A percentile compares a stretch with the other conserved stretches of the same genome.
Conservation (phyloP, 2,329 filamentous ascomycete species). For the Aureobasidium subglaciale region DNA sequence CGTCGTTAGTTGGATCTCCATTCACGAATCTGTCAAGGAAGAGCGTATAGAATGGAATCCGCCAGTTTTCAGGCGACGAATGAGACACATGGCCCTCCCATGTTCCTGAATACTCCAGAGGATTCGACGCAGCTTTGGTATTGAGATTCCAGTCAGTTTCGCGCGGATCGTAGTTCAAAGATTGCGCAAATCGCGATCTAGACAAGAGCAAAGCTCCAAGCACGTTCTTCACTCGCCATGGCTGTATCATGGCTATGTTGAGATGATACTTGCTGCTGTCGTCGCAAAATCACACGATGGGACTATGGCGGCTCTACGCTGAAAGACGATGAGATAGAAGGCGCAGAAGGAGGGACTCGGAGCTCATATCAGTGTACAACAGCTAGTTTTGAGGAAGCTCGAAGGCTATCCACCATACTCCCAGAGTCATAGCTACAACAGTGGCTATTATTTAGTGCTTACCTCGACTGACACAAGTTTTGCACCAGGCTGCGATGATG, state of each 20-base stretch:
- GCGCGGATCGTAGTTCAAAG: slow-evolving; percentile 39
- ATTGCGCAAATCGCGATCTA: not conserved
- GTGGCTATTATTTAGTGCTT: slow-evolving; percentile 4
- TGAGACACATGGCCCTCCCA: slow-evolving; percentile 47
- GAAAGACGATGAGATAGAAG: not conserved
- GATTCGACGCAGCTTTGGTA: slow-evolving; percentile 48
- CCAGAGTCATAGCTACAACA: not conserved
- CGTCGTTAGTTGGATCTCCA: slow-evolving; percentile 58
- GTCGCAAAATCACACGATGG: not conserved
- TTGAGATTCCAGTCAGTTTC: slow-evolving; percentile 55
- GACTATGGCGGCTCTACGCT: not conserved
- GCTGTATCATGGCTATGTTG: not conserved
- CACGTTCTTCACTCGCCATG: not conserved
- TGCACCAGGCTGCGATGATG: not conserved
- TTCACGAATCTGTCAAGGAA: slow-evolving; percentile 60
- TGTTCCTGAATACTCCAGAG: slow-evolving; percentile 52
- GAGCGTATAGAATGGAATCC: slow-evolving; percentile 59
- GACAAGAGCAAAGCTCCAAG: slow-evolving; percentile 6
- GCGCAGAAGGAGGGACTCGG: not conserved
- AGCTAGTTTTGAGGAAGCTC: not conserved
- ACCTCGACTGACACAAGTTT: not conserved
- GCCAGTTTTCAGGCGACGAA: slow-evolving; percentile 54
- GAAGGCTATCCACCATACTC: not conserved
- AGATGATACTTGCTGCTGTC: not conserved
- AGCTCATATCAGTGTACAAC: not conserved